Conservation (phyloP, 352 stramenopile genomes). For the Pythium rhizo-oryzae region DNA sequence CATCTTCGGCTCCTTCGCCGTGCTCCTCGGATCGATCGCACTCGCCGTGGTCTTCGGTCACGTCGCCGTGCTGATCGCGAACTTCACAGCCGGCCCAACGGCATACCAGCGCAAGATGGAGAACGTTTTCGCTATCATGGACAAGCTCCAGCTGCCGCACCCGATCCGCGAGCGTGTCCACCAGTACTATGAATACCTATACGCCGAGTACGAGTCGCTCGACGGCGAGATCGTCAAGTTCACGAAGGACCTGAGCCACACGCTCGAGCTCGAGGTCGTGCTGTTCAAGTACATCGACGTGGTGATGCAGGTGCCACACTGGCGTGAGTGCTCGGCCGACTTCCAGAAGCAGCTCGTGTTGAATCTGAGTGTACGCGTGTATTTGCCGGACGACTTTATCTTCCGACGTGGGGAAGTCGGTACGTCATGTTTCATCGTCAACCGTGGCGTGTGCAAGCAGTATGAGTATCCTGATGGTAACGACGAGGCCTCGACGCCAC, state of each 20-base stretch:
- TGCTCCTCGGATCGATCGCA: slow-evolving; percentile 57
- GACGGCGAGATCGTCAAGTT: slow-evolving; percentile 42
- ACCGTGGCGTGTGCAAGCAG: slow-evolving; percentile 54
- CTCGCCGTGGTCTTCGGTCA: slow-evolving; percentile 71
- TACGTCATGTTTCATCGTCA: slow-evolving; percentile 71
- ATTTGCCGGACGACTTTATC: slow-evolving; percentile 75
- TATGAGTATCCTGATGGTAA: background rate
- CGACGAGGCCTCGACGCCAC: slow-evolving; percentile 1
- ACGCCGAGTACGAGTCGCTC: slow-evolving; percentile 62
- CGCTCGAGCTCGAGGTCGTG: slow-evolving; percentile 57
- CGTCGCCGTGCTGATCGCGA: slow-evolving; percentile 60
- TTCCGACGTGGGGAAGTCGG: slow-evolving; percentile 56
- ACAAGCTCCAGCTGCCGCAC: slow-evolving; percentile 47
- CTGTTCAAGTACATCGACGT: slow-evolving; percentile 77
- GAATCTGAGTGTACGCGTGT: slow-evolving; percentile 58
- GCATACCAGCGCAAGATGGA: slow-evolving; percentile 75
- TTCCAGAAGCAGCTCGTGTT: slow-evolving; percentile 70
- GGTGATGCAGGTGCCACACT: slow-evolving; percentile 59
- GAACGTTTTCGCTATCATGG: slow-evolving; percentile 55
- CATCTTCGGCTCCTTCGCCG: slow-evolving; percentile 42
- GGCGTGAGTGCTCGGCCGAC: slow-evolving; percentile 51
- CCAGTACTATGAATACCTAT: slow-evolving; percentile 63
- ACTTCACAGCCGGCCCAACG: slow-evolving; percentile 53
- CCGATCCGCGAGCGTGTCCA: slow-evolving; percentile 55
- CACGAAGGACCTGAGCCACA: slow-evolving; percentile 52